Evolutionary conservation across 2,329 filamentous ascomycete genomes (phyloP).

Genomic region (Neospermospora avenae): DNA sequence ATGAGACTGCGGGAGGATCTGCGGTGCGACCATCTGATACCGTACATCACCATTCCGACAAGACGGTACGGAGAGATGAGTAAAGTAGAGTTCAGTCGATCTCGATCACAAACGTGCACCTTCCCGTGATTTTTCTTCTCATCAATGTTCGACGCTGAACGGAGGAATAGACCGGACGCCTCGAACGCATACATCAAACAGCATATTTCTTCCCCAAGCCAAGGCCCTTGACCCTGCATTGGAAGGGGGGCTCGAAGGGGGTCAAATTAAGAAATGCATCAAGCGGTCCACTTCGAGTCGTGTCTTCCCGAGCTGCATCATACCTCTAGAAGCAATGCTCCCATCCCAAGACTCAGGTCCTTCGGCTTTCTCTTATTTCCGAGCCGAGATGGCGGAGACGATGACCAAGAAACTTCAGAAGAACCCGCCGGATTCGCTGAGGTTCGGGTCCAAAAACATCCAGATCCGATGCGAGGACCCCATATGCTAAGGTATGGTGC

Average conservation of each 20-base stretch:
- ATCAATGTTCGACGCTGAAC: neutral
- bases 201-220: neutral
- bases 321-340: neutral
- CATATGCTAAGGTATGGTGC: no score
- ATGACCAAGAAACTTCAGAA: neutral
- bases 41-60: neutral
- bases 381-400: neutral
- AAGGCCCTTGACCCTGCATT: neutral
- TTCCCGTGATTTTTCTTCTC: neutral
- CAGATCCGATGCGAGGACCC: slow-evolving; percentile 1
- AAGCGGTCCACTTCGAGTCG: neutral
- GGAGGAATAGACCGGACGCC: neutral
- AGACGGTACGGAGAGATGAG: no score
- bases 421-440: neutral
- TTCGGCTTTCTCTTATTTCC: neutral
- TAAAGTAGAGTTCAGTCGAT: neutral
- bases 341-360: no score
- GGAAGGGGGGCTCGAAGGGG: neutral
- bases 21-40: neutral
- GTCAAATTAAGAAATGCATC: slow-evolving; percentile 2
- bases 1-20: neutral
- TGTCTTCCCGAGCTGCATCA: neutral
- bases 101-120: neutral
- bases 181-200: neutral
- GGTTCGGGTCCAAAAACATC: neutral